Evolutionary conservation across 345 rosid genomes (phyloP).

Genomic region (Sonneratia alba): DNA sequence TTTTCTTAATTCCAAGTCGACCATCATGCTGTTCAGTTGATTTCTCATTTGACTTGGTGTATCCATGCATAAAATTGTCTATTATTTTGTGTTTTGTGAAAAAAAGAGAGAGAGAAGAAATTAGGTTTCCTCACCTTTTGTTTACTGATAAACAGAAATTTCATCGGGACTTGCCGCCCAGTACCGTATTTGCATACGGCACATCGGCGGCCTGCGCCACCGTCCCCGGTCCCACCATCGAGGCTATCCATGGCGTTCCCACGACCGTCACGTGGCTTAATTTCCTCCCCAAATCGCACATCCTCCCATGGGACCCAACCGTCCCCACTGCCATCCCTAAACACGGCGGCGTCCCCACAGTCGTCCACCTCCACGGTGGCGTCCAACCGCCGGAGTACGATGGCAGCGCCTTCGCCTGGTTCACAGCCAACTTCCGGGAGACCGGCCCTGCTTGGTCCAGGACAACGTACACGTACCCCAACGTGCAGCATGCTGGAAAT

Average conservation of each 20-base stretch:
- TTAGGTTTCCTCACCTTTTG: background rate
- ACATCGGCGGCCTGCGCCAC: slow-evolving; percentile 37
- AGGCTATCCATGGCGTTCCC: slow-evolving; percentile 48
- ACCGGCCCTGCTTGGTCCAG: slow-evolving; percentile 56
- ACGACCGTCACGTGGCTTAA: slow-evolving; percentile 61
- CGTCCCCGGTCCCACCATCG: slow-evolving; percentile 80
- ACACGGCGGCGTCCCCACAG: slow-evolving; percentile 61
- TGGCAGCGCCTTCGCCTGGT: slow-evolving; percentile 60
- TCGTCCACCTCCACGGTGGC: slow-evolving; percentile 79
- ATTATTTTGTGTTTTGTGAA: too few relatives aligned
- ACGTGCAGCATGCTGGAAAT: slow-evolving; percentile 71
- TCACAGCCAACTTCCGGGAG: slow-evolving; percentile 51
- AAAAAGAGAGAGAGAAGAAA: background rate
- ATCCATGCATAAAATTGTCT: too few relatives aligned
- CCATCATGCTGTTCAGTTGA: too few relatives aligned
- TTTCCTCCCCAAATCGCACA: slow-evolving; percentile 63
- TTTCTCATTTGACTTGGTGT: too few relatives aligned
- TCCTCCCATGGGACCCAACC: slow-evolving; percentile 83
- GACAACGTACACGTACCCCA: slow-evolving; percentile 35
- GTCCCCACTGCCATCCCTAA: slow-evolving; percentile 50
- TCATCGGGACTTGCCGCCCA: slow-evolving; percentile 70
- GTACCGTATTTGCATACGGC: slow-evolving; percentile 70
- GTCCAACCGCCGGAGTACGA: slow-evolving; percentile 59
- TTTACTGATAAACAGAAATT: slow-evolving; percentile 41
- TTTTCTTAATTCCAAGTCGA: too few relatives aligned